Base-by-base conservation (phyloP, 108 stramenopile genomes). In the Mediolabrus comicus region DNA sequence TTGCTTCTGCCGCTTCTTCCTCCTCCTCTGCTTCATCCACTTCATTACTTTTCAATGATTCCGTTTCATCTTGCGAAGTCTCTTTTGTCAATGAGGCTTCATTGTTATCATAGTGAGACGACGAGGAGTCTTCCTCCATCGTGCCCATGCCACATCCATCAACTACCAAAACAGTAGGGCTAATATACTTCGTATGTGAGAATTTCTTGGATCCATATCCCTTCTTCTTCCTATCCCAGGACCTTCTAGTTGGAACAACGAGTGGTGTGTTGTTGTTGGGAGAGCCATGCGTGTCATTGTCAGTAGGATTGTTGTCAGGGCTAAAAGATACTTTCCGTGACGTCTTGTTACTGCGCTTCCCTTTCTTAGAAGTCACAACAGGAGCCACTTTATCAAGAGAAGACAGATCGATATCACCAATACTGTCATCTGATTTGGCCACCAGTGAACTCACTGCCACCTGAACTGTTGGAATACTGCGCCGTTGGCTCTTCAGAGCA, bases 161-260 rank as follows among this genome's bases (percentile, higher is more conserved):
- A 49, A 8, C 22, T 4, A 9, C 46, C 46, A 49, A 49, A 49
- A 49, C 46, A 49, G 22, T n/a, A 22, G 46, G 46, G n/a, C 46
- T 49, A 8, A 8, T 24, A 49, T 49, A 49, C 22, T 22, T 22
- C 19, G 46, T 0, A 43, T 33, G 46, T 22, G 46, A 49, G 22
- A 49, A 49, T 49, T 49, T 49, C 46, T 49, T 49, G 46, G 46
- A 49, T 24, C 46, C 46, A 22, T 49, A 49, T 49, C 46, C 46
- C 46, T 6, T 49, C 9, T 22, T 17, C 2, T 49, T 49, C 7
- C 7, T 22, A 24, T 22, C 46, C 46, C 46, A 49, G 9, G 46
- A 49, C 5, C 22, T 49, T 4, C 19, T 9, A 8, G 0, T 49
- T 24, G 22, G 22, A 16, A 41, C 2, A 3, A 41, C 2, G 16